A percentile compares a stretch with the other conserved stretches of the same genome.
Conservation (phyloP, 345 rosid species). For the Gossypium anomalum region DNA sequence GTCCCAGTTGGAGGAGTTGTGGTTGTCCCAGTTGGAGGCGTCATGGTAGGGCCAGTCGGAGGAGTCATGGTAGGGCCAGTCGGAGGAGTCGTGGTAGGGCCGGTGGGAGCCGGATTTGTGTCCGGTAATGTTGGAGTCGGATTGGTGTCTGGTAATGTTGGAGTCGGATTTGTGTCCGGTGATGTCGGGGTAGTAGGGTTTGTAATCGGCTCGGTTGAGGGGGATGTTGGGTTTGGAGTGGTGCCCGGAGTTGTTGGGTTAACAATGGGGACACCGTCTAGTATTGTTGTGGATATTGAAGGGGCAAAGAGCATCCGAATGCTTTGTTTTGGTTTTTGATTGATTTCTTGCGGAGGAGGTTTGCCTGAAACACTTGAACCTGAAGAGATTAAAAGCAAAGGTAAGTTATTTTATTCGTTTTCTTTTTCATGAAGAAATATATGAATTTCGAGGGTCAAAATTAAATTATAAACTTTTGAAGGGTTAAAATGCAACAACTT, state of each 20-base stretch:
- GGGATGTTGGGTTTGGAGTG: constrained; percentile 40
- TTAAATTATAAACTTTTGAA: no score
- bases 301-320: constrained; percentile 26
- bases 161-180: not conserved
- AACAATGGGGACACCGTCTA: constrained; percentile 53
- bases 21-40: no score
- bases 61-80: no score
- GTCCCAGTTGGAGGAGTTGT: no score
- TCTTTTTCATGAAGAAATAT: constrained; percentile 11
- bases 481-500: not conserved
- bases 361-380: constrained; percentile 44
- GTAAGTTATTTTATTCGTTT: constrained; percentile 14
- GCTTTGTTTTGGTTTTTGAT: constrained; percentile 16
- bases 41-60: no score
- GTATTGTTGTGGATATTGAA: constrained; percentile 25
- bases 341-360: constrained; percentile 29
- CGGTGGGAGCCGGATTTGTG: not conserved
- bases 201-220: constrained; percentile 15
- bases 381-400: constrained; percentile 28
- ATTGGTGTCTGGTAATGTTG: not conserved
- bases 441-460: no score
- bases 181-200: constrained; percentile 13
- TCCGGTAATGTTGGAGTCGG: not conserved
- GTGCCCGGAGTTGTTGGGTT: constrained; percentile 68
- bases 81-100: constrained; percentile 5